Evolutionary conservation across 805 yeast species (phyloP).

Genomic region (Lachancea lanzarotensis): DNA sequence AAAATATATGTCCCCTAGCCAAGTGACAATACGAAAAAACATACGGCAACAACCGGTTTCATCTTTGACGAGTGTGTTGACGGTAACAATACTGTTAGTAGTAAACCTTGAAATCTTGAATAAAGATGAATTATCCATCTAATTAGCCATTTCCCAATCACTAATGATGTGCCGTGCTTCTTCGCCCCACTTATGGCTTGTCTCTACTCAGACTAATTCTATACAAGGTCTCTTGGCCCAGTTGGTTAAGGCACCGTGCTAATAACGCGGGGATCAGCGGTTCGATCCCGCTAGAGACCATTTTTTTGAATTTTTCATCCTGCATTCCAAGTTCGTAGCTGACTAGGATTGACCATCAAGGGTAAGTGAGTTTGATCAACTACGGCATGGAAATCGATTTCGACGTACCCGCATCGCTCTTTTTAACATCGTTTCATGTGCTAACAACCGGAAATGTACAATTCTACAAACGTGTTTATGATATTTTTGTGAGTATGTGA

Average conservation of each 20-base stretch:
- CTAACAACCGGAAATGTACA: slow-evolving; percentile 16
- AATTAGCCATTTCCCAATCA: too few relatives aligned
- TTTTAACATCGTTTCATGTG: too few relatives aligned
- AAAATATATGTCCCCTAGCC: too few relatives aligned
- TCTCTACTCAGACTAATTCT: not conserved
- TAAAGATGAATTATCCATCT: too few relatives aligned
- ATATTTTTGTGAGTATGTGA: slow-evolving; percentile 3
- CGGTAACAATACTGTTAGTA: not conserved
- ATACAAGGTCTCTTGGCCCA: slow-evolving; percentile 31
- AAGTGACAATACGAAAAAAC: slow-evolving; percentile 15
- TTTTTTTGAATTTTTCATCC: slow-evolving; percentile 1
- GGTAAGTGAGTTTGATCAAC: not conserved
- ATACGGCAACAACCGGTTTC: slow-evolving; percentile 46
- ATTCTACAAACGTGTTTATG: slow-evolving; percentile 6
- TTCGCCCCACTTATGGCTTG: too few relatives aligned
- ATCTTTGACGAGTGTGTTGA: slow-evolving; percentile 16
- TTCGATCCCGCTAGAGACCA: slow-evolving; percentile 35
- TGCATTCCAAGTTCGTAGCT: not conserved
- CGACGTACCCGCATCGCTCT: too few relatives aligned
- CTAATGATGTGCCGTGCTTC: too few relatives aligned
- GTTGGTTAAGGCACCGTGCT: slow-evolving; percentile 35
- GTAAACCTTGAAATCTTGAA: too few relatives aligned
- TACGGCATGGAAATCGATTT: too few relatives aligned
- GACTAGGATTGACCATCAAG: not conserved
- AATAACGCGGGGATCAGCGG: slow-evolving; percentile 36